Base-by-base conservation (phyloP, 2,329 filamentous ascomycete genomes). In the Fusarium musae region DNA sequence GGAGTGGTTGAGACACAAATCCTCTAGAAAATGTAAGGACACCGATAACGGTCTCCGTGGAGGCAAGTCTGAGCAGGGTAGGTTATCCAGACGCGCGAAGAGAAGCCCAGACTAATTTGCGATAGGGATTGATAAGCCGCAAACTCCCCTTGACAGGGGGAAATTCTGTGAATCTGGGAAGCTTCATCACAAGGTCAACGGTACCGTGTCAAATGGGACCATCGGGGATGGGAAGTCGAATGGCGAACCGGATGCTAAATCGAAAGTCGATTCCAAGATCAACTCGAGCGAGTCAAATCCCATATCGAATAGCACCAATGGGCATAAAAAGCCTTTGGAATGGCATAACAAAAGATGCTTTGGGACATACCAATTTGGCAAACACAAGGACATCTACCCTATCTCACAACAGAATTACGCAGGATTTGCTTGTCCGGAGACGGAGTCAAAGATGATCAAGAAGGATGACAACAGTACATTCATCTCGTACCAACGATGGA, bases 141-240 rank as follows among this genome's bases (percentile, higher is more conserved):
- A 30, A 30, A 11, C 30, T 30, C 10, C 30, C 11, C 30, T 30
- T 30, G 30, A 11, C 30, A 30, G 30, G 30, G 30, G 9, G 30
- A 30, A 30, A 30, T 11, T 30, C 9, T 10, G 11, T 30, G 10
- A 30, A 3, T 30, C 30, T 30, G 30, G 30, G 30, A 30, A 30
- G 30, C 30, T 4, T 30, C 10, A 44, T 44, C 43, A 26, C 23
- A 44, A 26, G 2, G 7, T 19, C 16, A 44, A 44, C 43, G 23
- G 7, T 9, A 9, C 4, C 5, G 7, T 2, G 43, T 4, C 23
- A 9, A 44, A 44, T 13, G 11, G 17, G 11, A 2, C 5, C 11
- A 13, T 13, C 7, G 11, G 5, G 7, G 23, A 26, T 26, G 0
- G 0, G 11, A 19, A 44, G 8, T 3, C 6, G 3, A 26, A 26